Evolutionary conservation across 169 alveolate genomes (phyloP).

Genomic region (Eimeria zaria): DNA sequence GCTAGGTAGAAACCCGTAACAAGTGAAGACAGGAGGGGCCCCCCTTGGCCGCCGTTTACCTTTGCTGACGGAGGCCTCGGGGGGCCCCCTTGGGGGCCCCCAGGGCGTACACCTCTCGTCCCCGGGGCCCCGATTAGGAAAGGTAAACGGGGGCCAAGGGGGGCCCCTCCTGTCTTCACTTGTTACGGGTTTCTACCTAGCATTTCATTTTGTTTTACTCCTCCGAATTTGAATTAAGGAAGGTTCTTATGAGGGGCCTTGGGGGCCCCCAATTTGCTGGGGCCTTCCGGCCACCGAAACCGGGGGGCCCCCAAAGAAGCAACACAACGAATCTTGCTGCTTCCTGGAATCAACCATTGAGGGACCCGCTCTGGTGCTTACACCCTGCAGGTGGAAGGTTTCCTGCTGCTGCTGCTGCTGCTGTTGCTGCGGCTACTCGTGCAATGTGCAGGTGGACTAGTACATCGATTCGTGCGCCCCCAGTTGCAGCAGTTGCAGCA

Average conservation of each 20-base stretch:
- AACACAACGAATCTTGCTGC: not conserved
- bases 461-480: too few species aligned
- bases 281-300: not conserved
- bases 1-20: not conserved
- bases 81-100: slow-evolving; percentile 30
- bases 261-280: slow-evolving; percentile 11
- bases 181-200: not conserved
- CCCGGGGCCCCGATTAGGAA: not conserved
- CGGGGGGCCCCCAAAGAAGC: not conserved
- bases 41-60: slow-evolving; percentile 4
- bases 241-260: not conserved
- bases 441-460: too few species aligned
- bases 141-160: not conserved
- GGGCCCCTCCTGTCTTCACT: too few species aligned
- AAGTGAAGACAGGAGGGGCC: too few species aligned
- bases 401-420: not conserved
- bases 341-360: not conserved
- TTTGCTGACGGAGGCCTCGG: not conserved
- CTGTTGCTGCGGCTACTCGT: not conserved
- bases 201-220: not conserved
- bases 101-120: too few species aligned
- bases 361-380: not conserved
- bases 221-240: not conserved
- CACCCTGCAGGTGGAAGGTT: not conserved
- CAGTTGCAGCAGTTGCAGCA: not conserved